phyloP scores from a whole-genome alignment of 2,329 filamentous ascomycete species.

The Aspergillus unguis region DNA sequence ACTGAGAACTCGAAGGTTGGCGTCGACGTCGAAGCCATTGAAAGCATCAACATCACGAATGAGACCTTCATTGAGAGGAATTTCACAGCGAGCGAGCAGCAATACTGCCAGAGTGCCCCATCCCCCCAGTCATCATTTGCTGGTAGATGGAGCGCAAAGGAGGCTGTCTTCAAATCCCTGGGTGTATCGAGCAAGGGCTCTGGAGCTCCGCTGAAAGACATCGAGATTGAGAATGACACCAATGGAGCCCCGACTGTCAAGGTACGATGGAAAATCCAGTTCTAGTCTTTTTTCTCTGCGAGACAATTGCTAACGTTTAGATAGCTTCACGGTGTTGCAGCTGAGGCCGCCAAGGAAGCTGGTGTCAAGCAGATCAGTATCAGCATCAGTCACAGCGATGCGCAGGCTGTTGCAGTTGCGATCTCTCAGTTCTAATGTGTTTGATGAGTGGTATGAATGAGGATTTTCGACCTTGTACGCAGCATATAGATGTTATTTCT shows the following conservation, averaged over 20 bases:
- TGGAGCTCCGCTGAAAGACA: conserved; percentile 86
- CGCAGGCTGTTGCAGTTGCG: conserved; percentile 90
- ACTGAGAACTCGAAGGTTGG: conserved; percentile 73
- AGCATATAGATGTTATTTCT: conserved; percentile 15
- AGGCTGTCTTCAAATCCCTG: conserved; percentile 96
- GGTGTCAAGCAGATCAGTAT: conserved; percentile 86
- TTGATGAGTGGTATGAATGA: conserved; percentile 8
- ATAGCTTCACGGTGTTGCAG: conserved; percentile 82
- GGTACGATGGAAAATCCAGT: conserved; percentile 57
- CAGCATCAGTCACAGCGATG: conserved; percentile 93
- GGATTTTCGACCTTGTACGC: conserved; percentile 3
- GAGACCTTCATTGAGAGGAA: conserved; percentile 93
- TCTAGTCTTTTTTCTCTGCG: conserved; percentile 10
- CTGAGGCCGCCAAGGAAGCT: conserved; percentile 75
- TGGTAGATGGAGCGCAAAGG: conserved; percentile 94
- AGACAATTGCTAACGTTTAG: conserved; percentile 28
- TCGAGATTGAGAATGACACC: conserved; percentile 81
- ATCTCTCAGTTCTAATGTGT: conserved; percentile 66
- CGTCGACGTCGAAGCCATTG: conserved; percentile 88
- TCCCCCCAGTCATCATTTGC: conserved; percentile 87
- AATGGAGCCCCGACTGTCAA: conserved; percentile 78
- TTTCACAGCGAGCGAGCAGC: conserved; percentile 80
- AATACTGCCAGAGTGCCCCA: conserved; percentile 77
- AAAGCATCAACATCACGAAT: conserved; percentile 86
- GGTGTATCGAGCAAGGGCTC: conserved; percentile 83